These are phyloP conservation scores for Monosporozyma siamensis DNA, from an alignment of 805 yeast species.

Conservation along the genomic window DNA sequence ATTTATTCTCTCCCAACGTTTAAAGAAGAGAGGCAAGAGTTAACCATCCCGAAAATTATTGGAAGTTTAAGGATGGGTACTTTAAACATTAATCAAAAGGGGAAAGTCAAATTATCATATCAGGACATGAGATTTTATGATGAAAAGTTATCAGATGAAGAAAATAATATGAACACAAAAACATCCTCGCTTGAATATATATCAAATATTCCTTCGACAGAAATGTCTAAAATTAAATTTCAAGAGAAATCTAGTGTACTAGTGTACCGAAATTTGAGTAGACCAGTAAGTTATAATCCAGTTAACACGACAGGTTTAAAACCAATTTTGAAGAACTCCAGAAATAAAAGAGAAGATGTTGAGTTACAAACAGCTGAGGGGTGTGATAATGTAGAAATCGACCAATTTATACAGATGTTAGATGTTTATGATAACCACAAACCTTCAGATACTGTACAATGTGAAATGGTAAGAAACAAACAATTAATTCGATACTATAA, in stretches of 20 bases:
- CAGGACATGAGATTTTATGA: conserved; percentile 17
- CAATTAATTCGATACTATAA: conserved; percentile 27
- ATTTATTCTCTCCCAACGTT: conserved; percentile 37
- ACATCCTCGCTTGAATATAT: no score
- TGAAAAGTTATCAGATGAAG: conserved; percentile 4
- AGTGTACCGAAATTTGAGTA: conserved; percentile 6
- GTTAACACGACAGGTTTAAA: conserved; percentile 8
- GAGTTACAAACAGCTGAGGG: conserved; percentile 32
- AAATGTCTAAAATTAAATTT: conserved; percentile 4
- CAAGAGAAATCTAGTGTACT: conserved; percentile 5
- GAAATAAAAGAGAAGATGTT: conserved; percentile 28
- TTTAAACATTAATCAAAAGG: conserved; percentile 1
- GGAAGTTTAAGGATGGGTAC: conserved; percentile 14
- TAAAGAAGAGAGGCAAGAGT: conserved; percentile 10
- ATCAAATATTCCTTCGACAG: no score
- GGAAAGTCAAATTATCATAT: conserved; percentile 5
- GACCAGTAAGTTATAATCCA: neutral
- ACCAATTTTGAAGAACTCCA: conserved; percentile 33
- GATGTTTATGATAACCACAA: conserved; percentile 32
- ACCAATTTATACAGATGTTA: conserved; percentile 30
- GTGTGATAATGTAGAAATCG: conserved; percentile 33
- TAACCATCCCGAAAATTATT: conserved; percentile 14
- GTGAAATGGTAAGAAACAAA: conserved; percentile 30
- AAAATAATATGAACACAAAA: neutral
- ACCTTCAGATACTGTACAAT: conserved; percentile 27